A percentile compares a stretch with the other conserved stretches of the same genome.
Conservation (phyloP, 768 basidiomycete species). For the Panaeolus cyanescens region DNA sequence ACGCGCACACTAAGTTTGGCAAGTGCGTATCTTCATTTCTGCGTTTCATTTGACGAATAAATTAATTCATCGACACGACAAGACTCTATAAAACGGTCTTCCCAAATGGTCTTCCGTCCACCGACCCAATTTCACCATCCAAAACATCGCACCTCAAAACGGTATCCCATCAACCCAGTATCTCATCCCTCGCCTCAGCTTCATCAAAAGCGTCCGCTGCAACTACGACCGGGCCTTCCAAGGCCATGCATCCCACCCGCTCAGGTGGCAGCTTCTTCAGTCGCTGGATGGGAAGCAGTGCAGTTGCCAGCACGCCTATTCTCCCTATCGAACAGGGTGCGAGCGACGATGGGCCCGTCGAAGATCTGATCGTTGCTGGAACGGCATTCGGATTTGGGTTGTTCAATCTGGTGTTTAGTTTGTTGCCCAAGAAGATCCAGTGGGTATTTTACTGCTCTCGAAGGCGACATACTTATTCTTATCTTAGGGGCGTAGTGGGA, state of each 20-base stretch:
- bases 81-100: slow-evolving; percentile 71
- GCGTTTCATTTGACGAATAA: neutral
- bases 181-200: slow-evolving; percentile 24
- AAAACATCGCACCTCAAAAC: slow-evolving; percentile 18
- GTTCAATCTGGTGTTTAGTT: slow-evolving; percentile 80
- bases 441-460: slow-evolving; percentile 27
- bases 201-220: slow-evolving; percentile 18
- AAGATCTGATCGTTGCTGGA: slow-evolving; percentile 74
- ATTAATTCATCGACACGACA: neutral
- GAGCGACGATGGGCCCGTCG: slow-evolving; percentile 55
- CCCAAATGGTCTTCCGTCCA: slow-evolving; percentile 50
- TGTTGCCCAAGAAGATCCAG: slow-evolving; percentile 74
- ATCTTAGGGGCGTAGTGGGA: slow-evolving; percentile 63
- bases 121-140: slow-evolving; percentile 35
- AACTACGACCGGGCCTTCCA: slow-evolving; percentile 12
- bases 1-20: slow-evolving; percentile 75
- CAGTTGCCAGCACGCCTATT: slow-evolving; percentile 17
- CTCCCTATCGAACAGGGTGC: slow-evolving; percentile 17
- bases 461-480: neutral
- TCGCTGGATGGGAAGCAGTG: slow-evolving; percentile 32
- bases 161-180: slow-evolving; percentile 11
- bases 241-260: slow-evolving; percentile 13
- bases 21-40: slow-evolving; percentile 43
- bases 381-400: slow-evolving; percentile 77
- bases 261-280: slow-evolving; percentile 35